Percentiles rank a stretch among this genome's conserved stretches.
Evolutionary conservation across 345 rosid species (phyloP).

Genomic region (Trapa incisa): DNA sequence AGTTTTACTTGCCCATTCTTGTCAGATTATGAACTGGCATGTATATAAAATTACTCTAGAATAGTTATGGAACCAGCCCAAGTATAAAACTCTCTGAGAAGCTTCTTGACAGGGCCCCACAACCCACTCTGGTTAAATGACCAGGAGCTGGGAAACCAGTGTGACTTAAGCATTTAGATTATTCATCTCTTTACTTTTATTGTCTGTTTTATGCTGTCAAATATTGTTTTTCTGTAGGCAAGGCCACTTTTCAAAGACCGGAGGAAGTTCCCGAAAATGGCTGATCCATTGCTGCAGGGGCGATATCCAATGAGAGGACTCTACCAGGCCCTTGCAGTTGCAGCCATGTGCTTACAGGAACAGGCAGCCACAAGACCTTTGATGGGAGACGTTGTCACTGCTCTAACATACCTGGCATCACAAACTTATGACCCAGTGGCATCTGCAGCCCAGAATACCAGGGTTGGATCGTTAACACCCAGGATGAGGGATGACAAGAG

Average conservation of each 20-base stretch:
- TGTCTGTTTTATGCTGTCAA: not conserved
- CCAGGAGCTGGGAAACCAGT: too few relatives aligned
- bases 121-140: too few relatives aligned
- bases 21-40: too few relatives aligned
- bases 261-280: constrained; percentile 92
- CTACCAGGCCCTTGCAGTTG: constrained; percentile 97
- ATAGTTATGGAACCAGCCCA: too few relatives aligned
- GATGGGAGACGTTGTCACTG: constrained; percentile 92
- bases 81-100: too few relatives aligned
- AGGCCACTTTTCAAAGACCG: constrained; percentile 94
- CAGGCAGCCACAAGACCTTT: constrained; percentile 95
- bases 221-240: constrained; percentile 35
- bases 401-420: constrained; percentile 87
- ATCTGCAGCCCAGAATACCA: constrained; percentile 41
- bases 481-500: constrained; percentile 56
- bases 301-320: constrained; percentile 86
- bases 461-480: constrained; percentile 57
- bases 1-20: too few relatives aligned
- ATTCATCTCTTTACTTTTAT: not conserved
- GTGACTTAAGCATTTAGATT: not conserved
- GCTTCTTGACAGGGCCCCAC: too few relatives aligned
- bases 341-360: constrained; percentile 98
- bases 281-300: constrained; percentile 83
- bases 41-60: too few relatives aligned
- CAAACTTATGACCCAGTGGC: constrained; percentile 73